A percentile compares a stretch with the other conserved stretches of the same genome.
Evolutionary conservation across 2,329 filamentous ascomycete genomes (phyloP).

Genomic region (Sphaerulina vaccinii): DNA sequence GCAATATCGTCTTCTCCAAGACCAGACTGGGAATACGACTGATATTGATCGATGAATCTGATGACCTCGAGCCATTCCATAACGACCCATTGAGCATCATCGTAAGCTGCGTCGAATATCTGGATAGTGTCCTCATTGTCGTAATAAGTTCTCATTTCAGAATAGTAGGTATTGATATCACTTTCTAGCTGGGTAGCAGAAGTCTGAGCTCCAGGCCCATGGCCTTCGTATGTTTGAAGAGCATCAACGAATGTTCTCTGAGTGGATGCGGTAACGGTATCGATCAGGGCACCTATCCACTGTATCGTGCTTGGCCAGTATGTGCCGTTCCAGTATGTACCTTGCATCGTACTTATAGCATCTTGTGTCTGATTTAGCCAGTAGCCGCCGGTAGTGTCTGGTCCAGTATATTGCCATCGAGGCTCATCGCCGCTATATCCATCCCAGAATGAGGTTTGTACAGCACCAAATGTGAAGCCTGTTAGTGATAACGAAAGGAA

Average conservation of each 20-base stretch:
- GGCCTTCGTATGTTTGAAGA: slow-evolving; percentile 21
- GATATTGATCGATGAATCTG: slow-evolving; percentile 35
- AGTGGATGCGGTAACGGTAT: slow-evolving; percentile 26
- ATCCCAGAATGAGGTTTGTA: slow-evolving; percentile 18
- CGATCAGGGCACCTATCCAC: slow-evolving; percentile 34
- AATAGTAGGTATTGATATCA: slow-evolving; percentile 31
- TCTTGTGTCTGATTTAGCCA: slow-evolving; percentile 33
- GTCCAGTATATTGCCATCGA: slow-evolving; percentile 24
- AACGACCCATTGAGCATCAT: slow-evolving; percentile 39
- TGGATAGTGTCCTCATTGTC: slow-evolving; percentile 32
- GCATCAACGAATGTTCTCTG: slow-evolving; percentile 19
- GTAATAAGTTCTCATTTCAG: slow-evolving; percentile 32
- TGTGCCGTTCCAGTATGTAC: slow-evolving; percentile 34
- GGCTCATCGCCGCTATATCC: slow-evolving; percentile 13
- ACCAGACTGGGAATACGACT: slow-evolving; percentile 49
- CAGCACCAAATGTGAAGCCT: neutral
- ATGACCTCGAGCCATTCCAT: slow-evolving; percentile 38
- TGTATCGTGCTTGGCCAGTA: slow-evolving; percentile 29
- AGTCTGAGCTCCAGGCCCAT: slow-evolving; percentile 8
- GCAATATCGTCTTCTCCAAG: slow-evolving; percentile 73
- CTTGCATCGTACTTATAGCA: slow-evolving; percentile 32
- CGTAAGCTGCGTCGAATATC: slow-evolving; percentile 36
- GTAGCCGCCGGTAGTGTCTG: slow-evolving; percentile 18
- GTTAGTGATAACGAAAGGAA: slow-evolving; percentile 6
- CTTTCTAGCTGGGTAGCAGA: slow-evolving; percentile 15